A percentile compares a stretch with the other conserved stretches of the same genome.
Evolutionary conservation across 176 grass and related monocot genomes (phyloP).

Genomic region (Zoysia japonica): DNA sequence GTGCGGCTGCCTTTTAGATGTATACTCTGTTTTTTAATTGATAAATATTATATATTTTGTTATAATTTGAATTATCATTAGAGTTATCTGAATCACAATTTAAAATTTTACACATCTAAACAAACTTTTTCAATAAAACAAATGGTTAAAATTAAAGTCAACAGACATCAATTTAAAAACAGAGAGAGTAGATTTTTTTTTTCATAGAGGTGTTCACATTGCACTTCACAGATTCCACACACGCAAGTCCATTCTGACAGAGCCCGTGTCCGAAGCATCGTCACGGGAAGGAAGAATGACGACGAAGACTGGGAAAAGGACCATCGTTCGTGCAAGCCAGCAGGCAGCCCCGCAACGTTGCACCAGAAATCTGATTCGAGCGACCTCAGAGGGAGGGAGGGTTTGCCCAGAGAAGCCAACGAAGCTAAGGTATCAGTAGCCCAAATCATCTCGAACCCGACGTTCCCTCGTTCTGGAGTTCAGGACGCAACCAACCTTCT

Average conservation of each 20-base stretch:
- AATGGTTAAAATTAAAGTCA: no score
- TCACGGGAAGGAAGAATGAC: neutral
- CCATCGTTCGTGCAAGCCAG: neutral
- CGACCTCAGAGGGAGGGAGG: neutral
- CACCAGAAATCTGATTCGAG: constrained; percentile 29
- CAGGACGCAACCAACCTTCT: neutral
- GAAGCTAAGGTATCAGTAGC: neutral
- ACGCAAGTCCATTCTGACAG: neutral
- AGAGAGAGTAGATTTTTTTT: no score
- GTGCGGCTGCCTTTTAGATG: no score
- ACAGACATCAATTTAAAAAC: no score
- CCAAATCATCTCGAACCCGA: neutral
- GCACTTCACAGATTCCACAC: neutral
- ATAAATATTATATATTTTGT: no score
- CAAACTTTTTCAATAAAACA: no score
- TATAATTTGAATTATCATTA: no score
- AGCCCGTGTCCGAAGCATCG: constrained; percentile 2
- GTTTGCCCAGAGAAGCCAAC: neutral
- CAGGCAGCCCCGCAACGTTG: neutral
- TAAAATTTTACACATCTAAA: no score
- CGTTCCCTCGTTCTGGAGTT: neutral
- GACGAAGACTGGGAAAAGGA: neutral
- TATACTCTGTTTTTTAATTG: no score
- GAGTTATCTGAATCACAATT: no score
- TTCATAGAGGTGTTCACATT: neutral